Percentiles rank a stretch among this genome's conserved stretches.
Conservation (phyloP, 140 eudicot genomes). For the Senecio squalidus region DNA sequence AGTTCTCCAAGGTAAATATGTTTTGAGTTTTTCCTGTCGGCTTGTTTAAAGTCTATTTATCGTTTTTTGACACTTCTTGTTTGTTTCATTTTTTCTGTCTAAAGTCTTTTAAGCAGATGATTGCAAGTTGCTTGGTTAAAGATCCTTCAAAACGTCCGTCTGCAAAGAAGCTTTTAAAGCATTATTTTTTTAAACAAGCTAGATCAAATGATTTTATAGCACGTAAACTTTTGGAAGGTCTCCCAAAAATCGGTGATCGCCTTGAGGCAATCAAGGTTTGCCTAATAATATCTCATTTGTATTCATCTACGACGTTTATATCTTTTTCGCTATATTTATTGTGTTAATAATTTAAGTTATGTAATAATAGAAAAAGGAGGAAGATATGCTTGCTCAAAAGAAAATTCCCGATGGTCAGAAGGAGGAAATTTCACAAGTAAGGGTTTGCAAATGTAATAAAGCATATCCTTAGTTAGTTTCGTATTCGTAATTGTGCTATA, state of each 20-base stretch:
- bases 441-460: slow-evolving; percentile 17
- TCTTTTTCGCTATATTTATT: slow-evolving; percentile 7
- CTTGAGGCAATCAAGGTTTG: slow-evolving; percentile 68
- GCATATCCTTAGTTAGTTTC: slow-evolving; percentile 7
- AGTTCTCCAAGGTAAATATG: slow-evolving; percentile 54
- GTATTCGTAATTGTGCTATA: slow-evolving; percentile 1
- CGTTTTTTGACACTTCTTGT: background rate
- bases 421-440: slow-evolving; percentile 98
- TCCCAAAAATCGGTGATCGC: slow-evolving; percentile 89
- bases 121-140: slow-evolving; percentile 70
- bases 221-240: slow-evolving; percentile 59
- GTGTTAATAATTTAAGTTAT: slow-evolving; percentile 10
- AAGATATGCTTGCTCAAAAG: slow-evolving; percentile 97
- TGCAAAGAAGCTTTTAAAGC: slow-evolving; percentile 60
- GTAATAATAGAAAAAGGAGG: slow-evolving; percentile 69
- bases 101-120: slow-evolving; percentile 68
- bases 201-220: slow-evolving; percentile 51
- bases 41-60: no score
- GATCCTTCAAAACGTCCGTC: slow-evolving; percentile 73
- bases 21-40: no score
- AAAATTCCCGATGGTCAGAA: slow-evolving; percentile 91
- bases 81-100: background rate
- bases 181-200: slow-evolving; percentile 67
- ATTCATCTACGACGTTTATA: slow-evolving; percentile 3
- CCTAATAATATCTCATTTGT: background rate